Evolutionary conservation across 805 yeast species (phyloP).

Genomic region (Phaffomyces thermotolerans): DNA sequence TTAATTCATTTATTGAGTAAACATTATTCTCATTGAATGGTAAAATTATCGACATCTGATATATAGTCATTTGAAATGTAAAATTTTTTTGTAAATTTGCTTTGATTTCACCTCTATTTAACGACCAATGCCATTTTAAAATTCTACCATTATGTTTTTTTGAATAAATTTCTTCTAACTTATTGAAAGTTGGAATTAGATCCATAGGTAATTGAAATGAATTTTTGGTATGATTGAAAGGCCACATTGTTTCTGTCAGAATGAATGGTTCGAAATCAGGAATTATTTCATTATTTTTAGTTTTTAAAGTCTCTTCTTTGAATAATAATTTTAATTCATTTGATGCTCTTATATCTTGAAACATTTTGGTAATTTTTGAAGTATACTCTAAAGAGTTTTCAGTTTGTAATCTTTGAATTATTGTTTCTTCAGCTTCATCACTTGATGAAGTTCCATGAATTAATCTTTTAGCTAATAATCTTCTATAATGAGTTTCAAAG

Average conservation of each 20-base stretch:
- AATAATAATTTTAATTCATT: slow-evolving; percentile 61
- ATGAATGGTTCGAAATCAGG: slow-evolving; percentile 65
- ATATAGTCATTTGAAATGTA: slow-evolving; percentile 71
- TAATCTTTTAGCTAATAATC: slow-evolving; percentile 81
- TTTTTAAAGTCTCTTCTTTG: slow-evolving; percentile 38
- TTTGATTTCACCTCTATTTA: slow-evolving; percentile 85
- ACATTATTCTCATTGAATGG: slow-evolving; percentile 71
- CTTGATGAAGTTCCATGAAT: slow-evolving; percentile 81
- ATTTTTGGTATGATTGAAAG: slow-evolving; percentile 37
- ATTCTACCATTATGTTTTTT: slow-evolving; percentile 80
- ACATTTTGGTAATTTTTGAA: slow-evolving; percentile 90
- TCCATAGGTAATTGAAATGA: slow-evolving; percentile 58
- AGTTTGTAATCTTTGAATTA: slow-evolving; percentile 79
- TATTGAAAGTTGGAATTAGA: slow-evolving; percentile 55
- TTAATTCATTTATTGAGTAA: slow-evolving; percentile 52
- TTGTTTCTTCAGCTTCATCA: slow-evolving; percentile 71
- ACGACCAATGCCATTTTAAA: slow-evolving; percentile 93
- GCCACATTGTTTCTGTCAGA: slow-evolving; percentile 91
- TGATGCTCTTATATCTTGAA: slow-evolving; percentile 84
- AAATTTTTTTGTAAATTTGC: slow-evolving; percentile 80
- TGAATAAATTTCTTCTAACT: slow-evolving; percentile 61
- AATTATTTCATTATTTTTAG: slow-evolving; percentile 23
- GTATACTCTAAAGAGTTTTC: slow-evolving; percentile 92
- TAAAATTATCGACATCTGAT: slow-evolving; percentile 78
- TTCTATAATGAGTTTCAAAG: slow-evolving; percentile 87